These are phyloP conservation scores for Scutellaria barbata DNA, from an alignment of 257 asterid genomes.

Conservation along the genomic window DNA sequence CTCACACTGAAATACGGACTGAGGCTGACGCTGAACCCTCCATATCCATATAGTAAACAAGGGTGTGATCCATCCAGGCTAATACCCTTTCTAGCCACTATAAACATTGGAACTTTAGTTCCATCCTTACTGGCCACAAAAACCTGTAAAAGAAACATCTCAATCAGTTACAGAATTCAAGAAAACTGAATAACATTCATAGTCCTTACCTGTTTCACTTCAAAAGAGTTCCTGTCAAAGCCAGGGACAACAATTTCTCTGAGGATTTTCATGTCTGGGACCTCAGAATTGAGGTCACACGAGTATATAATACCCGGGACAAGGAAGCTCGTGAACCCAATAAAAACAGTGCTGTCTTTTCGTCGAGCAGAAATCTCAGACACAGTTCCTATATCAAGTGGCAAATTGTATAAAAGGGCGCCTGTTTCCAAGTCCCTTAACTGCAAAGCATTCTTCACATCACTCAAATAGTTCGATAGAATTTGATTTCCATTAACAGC, in stretches of 20 bases:
- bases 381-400: constrained; percentile 83
- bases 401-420: constrained; percentile 55
- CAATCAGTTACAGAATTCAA: neutral
- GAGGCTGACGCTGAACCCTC: constrained; percentile 77
- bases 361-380: constrained; percentile 66
- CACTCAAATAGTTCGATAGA: constrained; percentile 67
- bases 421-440: constrained; percentile 81
- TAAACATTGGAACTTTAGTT: constrained; percentile 71
- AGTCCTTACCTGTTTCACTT: constrained; percentile 69
- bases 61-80: constrained; percentile 82
- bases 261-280: constrained; percentile 62
- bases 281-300: constrained; percentile 55
- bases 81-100: constrained; percentile 70
- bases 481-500: constrained; percentile 67
- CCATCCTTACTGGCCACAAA: constrained; percentile 83
- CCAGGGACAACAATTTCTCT: constrained; percentile 79
- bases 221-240: constrained; percentile 67
- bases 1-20: constrained; percentile 63
- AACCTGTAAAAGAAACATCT: constrained; percentile 51
- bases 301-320: constrained; percentile 74
- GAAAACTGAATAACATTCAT: neutral
- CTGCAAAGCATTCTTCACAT: constrained; percentile 86
- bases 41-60: constrained; percentile 80
- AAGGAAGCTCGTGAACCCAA: constrained; percentile 82
- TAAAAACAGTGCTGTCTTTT: constrained; percentile 57